Evolutionary conservation across 2,329 filamentous ascomycete species (phyloP), one percentile per base, ranked within the genome.

Genomic region (Alternaria metachromatica): DNA sequence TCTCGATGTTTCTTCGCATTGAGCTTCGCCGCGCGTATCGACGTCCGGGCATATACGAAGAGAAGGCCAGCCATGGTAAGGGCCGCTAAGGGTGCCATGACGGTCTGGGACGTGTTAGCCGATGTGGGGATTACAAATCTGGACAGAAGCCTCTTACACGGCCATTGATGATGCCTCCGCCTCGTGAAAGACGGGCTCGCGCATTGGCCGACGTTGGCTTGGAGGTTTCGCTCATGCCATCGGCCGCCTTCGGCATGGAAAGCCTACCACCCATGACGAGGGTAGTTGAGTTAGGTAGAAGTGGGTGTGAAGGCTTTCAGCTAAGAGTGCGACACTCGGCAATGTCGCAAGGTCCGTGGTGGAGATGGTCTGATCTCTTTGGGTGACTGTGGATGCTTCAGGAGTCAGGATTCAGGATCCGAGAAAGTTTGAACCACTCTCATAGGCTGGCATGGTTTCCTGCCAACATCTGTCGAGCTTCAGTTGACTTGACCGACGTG

Each of bases 1-100:
- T 88, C 85, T 51, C 88, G 81, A 57, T 88, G 86, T 65, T 83
- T 81, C 68, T 88, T 84, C 0, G 89, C 89, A 67, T 91, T 90
- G 50, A 86, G 82, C 70, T 90, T 90, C 3, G 90, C 90, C 23
- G 88, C 87, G 64, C 85, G 83, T 65, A 92, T 92, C 23, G 87
- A 89, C 9, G 86, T 89, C 55, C 89, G 82, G 26, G 88, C 84
- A 78, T 92, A 92, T 33, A 85, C 80, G 76, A 87, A 87, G 30
- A 89, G 83, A 21, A 90, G 74, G 53, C 85, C 78, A 15, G 87
- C 88, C 87, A 90, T 89, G 13, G 85, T 86, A 66, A 88, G 82
- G 25, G 87, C 87, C n/a, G 87, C 87, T n/a, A 88, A 81, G 6
- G 88, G 88, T 3, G 87, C 87, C 63, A 87, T 84, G 41, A 88